These are phyloP conservation scores for Prunus salicina DNA, from an alignment of 306 rosid genomes.

Conservation along the genomic window DNA sequence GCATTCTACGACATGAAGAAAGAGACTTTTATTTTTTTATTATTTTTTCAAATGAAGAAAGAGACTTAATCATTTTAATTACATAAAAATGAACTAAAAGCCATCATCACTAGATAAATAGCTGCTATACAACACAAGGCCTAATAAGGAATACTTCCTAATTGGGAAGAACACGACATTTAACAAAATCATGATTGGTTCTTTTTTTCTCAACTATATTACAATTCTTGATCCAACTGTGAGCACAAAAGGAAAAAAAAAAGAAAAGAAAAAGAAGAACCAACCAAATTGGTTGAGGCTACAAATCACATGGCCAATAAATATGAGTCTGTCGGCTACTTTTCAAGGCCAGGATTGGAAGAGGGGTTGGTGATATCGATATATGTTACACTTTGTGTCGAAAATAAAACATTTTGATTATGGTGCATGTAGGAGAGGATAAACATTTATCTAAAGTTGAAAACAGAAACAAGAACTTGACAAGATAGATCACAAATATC, in stretches of 20 bases:
- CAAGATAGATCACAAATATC: constrained; percentile 45
- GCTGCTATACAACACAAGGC: constrained; percentile 26
- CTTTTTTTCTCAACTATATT: constrained; percentile 13
- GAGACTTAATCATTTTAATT: neutral
- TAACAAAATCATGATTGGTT: constrained; percentile 48
- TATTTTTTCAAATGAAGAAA: neutral
- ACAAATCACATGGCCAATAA: constrained; percentile 78
- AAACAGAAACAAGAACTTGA: constrained; percentile 38
- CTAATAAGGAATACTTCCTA: constrained; percentile 56
- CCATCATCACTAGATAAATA: neutral
- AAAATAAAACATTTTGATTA: constrained; percentile 59
- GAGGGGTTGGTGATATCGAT: constrained; percentile 31
- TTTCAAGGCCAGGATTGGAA: constrained; percentile 62
- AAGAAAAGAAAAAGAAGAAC: constrained; percentile 37
- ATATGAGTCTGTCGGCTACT: constrained; percentile 96
- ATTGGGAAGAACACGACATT: constrained; percentile 43
- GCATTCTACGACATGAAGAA: constrained; percentile 30
- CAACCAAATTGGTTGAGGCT: constrained; percentile 60
- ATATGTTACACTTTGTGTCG: constrained; percentile 32
- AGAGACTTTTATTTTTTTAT: neutral
- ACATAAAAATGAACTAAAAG: neutral
- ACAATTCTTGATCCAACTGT: constrained; percentile 4
- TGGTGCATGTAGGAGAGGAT: constrained; percentile 75
- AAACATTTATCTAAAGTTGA: constrained; percentile 54
- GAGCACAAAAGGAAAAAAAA: neutral